Evolutionary conservation across 2,329 filamentous ascomycete species (phyloP), one percentile per base, ranked within the genome.

Genomic region (Botrytis elliptica): DNA sequence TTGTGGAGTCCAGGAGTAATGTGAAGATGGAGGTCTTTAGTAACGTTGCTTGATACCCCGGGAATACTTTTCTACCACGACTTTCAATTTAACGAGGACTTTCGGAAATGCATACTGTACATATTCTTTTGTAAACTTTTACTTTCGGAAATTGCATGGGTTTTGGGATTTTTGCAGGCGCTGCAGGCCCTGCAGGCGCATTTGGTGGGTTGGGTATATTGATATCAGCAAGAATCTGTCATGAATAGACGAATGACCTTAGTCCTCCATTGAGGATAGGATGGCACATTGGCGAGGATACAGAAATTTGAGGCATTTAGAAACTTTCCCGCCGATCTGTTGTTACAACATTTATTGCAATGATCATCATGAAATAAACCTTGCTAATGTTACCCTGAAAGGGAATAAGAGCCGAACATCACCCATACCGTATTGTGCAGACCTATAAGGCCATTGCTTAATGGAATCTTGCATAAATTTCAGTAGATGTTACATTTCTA

Each of bases 11-110:
- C n/a, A 69, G 49, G 66, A 69, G 66, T 57, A 59, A 69, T 57
- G 66, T 69, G 49, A 69, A 69, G 66, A 69, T 69, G 66, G 66
- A 69, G 38, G 66, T 69, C 38, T 69, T 69, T n/a, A 69, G 66
- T 69, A 69, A 69, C 49, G 49, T 69, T 69, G 36, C 66, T 69
- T 69, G 10, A 69, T 57, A 69, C 36, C 36, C 66, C 36, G 18
- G 65, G 36, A 68, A 57, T 33, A 69, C 33, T 33, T 3, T 69
- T 57, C 64, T 33, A 38, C 36, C n/a, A 57, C 16, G 49, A 68
- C 25, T 68, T 42, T 57, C 25, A 68, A 40, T 57, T 44, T 59
- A 25, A 44, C 7, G 66, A 42, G n/a, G 22, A 57, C 5, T 69
- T 42, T 69, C 29, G 38, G 38, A 69, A 57, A 57, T 33, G 38